Conservation (phyloP, 78 protist species). For the Trichosphaerium sp. region DNA sequence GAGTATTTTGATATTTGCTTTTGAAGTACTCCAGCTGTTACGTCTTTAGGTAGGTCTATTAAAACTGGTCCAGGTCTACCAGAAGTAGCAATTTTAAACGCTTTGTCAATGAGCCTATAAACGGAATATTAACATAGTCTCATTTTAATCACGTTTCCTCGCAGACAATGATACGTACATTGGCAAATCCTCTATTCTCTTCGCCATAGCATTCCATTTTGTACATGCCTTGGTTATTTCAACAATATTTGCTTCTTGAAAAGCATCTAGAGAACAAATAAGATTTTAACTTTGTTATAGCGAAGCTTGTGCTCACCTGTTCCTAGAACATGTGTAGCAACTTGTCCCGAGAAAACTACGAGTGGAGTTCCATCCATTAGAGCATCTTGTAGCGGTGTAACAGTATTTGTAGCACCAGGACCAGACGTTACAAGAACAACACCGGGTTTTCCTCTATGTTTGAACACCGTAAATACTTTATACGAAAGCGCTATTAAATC, state of each 20-base stretch:
- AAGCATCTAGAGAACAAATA: conserved; percentile 24
- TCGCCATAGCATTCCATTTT: conserved; percentile 33
- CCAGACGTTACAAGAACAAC: conserved; percentile 60
- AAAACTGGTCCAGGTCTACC: conserved; percentile 60
- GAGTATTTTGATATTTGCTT: neutral
- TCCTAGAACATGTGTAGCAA: conserved; percentile 21
- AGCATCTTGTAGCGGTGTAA: conserved; percentile 65
- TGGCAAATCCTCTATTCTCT: conserved; percentile 39
- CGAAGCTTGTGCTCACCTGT: conserved; percentile 24
- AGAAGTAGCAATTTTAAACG: conserved; percentile 27
- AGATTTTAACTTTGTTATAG: neutral
- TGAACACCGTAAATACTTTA: neutral
- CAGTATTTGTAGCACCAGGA: conserved; percentile 61
- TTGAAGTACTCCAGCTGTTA: neutral
- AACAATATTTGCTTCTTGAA: conserved; percentile 35
- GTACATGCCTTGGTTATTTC: conserved; percentile 44
- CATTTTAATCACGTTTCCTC: too few species aligned
- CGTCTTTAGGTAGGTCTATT: conserved; percentile 54
- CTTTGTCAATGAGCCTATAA: conserved; percentile 42
- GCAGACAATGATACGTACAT: too few species aligned
- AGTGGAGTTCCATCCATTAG: conserved; percentile 34
- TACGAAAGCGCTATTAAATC: neutral
- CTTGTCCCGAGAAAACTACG: conserved; percentile 27
- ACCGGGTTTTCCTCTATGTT: conserved; percentile 31
- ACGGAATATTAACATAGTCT: too few species aligned